Evolutionary conservation across 805 yeast genomes (phyloP).

Genomic region (Gaillardinia entomophila): DNA sequence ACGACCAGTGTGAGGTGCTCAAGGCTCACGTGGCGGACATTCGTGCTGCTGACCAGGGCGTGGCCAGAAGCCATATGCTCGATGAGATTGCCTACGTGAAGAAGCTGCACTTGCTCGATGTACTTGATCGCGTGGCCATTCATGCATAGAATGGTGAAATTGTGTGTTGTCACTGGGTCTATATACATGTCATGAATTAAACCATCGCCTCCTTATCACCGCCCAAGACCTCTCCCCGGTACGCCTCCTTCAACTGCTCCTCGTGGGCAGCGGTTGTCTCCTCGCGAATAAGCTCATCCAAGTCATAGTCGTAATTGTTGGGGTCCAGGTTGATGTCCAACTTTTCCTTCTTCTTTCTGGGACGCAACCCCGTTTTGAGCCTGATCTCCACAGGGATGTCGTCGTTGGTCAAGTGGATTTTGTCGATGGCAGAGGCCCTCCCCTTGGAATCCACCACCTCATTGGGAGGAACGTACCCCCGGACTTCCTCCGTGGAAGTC

Average conservation of each 20-base stretch:
- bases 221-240: not conserved
- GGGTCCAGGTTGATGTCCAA: conserved; percentile 33
- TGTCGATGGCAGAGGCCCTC: conserved; percentile 20
- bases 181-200: too few species aligned
- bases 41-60: too few species aligned
- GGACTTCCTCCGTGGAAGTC: conserved; percentile 5
- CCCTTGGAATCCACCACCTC: conserved; percentile 16
- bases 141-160: too few species aligned
- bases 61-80: too few species aligned
- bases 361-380: conserved; percentile 14
- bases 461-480: conserved; percentile 39
- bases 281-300: conserved; percentile 38
- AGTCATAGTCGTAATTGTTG: conserved; percentile 37
- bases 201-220: not conserved
- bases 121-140: too few species aligned
- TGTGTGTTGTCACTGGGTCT: too few species aligned
- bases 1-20: too few species aligned
- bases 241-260: not conserved
- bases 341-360: conserved; percentile 25
- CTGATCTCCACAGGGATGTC: conserved; percentile 33
- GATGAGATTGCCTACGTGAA: not conserved
- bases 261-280: conserved; percentile 19
- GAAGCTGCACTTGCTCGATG: too few species aligned
- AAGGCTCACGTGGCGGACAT: too few species aligned
- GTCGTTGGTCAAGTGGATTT: conserved; percentile 24